These are phyloP conservation scores for Leptographium flavum DNA, from an alignment of 2,329 filamentous ascomycete genomes.

Conservation along the genomic window DNA sequence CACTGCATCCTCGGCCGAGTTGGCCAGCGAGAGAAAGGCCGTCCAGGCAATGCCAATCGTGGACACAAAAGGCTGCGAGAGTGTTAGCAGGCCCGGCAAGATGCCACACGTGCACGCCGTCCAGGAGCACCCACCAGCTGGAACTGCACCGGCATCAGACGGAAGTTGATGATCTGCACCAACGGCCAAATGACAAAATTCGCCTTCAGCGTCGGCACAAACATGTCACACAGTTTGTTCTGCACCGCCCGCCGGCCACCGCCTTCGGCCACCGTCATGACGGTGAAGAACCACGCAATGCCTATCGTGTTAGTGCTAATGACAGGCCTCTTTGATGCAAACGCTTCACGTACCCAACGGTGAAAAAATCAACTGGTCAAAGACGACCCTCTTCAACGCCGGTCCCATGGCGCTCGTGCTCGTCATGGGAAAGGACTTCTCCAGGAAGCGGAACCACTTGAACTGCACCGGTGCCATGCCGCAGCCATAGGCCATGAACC, in stretches of 20 bases:
- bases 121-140: slow-evolving; percentile 92
- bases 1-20: slow-evolving; percentile 60
- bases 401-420: slow-evolving; percentile 61
- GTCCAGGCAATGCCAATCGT: slow-evolving; percentile 96
- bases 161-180: slow-evolving; percentile 94
- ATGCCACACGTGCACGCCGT: too few species aligned
- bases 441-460: slow-evolving; percentile 86
- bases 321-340: too few species aligned
- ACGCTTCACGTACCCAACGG: slow-evolving; percentile 50
- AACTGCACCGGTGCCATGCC: slow-evolving; percentile 92
- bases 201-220: slow-evolving; percentile 83
- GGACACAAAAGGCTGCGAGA: slow-evolving; percentile 74
- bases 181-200: slow-evolving; percentile 93
- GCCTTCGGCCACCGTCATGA: slow-evolving; percentile 91
- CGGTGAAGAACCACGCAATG: slow-evolving; percentile 80
- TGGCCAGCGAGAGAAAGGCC: slow-evolving; percentile 84
- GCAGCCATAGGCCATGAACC: slow-evolving; percentile 97
- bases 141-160: slow-evolving; percentile 86
- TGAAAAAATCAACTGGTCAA: slow-evolving; percentile 88
- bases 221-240: slow-evolving; percentile 86
- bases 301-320: slow-evolving; percentile 19
- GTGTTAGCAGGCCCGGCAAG: too few species aligned
- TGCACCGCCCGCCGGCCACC: slow-evolving; percentile 67
- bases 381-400: slow-evolving; percentile 76
- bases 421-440: slow-evolving; percentile 67